Evolutionary conservation across 768 basidiomycete genomes (phyloP).

Genomic region (Coprinopsis marcescibilis): DNA sequence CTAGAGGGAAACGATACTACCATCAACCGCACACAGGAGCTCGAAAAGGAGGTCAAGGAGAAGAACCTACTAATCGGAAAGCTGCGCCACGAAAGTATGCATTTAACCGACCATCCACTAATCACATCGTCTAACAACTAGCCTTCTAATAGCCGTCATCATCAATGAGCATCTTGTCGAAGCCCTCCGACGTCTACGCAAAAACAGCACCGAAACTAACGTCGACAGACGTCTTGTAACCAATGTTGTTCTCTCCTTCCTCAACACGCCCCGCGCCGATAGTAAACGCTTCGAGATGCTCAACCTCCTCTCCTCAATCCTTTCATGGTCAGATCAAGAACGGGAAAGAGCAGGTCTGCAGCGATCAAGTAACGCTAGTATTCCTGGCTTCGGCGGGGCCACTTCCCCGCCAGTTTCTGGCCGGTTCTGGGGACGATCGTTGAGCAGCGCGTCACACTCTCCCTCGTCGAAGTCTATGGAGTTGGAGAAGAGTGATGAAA

Average conservation of each 20-base stretch:
- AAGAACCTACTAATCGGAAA: conserved; percentile 95
- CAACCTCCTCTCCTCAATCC: conserved; percentile 75
- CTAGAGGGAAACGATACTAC: conserved; percentile 69
- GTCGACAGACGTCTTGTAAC: conserved; percentile 93
- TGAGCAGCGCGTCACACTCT: conserved; percentile 18
- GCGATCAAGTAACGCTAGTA: conserved; percentile 32
- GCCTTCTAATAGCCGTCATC: conserved; percentile 65
- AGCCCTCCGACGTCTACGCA: conserved; percentile 89
- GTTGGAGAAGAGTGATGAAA: conserved; percentile 76
- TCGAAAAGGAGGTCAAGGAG: conserved; percentile 92
- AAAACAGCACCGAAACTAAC: conserved; percentile 81
- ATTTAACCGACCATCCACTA: neutral
- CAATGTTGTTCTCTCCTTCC: conserved; percentile 87
- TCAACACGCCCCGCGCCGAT: conserved; percentile 87
- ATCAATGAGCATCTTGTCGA: conserved; percentile 98
- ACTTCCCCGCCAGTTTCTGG: conserved; percentile 11
- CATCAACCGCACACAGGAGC: conserved; percentile 56
- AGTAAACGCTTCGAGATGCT: conserved; percentile 97
- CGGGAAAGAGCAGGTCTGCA: conserved; percentile 88
- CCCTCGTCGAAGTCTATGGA: conserved; percentile 44
- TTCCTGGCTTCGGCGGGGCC: neutral
- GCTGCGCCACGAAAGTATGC: conserved; percentile 85
- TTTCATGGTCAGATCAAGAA: conserved; percentile 91
- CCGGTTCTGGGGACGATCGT: conserved; percentile 40
- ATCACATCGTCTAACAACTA: conserved; percentile 1